Evolutionary conservation across 805 yeast species (phyloP).

Genomic region (Lipomyces starkeyi): DNA sequence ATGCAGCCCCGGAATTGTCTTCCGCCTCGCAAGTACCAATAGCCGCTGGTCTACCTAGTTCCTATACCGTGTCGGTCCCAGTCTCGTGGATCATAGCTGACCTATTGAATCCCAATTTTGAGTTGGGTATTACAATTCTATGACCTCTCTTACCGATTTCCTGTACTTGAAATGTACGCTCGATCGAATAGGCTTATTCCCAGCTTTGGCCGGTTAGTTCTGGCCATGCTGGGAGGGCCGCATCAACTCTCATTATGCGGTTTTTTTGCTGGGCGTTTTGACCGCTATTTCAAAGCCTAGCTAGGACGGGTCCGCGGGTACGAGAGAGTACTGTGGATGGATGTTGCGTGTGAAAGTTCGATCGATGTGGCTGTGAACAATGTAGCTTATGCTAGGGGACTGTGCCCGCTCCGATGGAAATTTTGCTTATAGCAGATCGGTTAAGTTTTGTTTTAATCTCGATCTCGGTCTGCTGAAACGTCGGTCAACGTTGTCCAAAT

Average conservation of each 20-base stretch:
- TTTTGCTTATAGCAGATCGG: background rate
- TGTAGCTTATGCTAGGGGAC: background rate
- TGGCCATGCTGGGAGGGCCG: background rate
- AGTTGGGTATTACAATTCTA: background rate
- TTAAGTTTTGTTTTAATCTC: background rate
- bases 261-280: constrained; percentile 1
- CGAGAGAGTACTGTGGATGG: background rate
- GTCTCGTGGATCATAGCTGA: background rate
- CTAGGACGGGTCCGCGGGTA: constrained; percentile 10
- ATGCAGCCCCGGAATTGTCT: constrained; percentile 8
- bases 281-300: constrained; percentile 8
- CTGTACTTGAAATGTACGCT: background rate
- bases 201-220: background rate
- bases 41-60: background rate
- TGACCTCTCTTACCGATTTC: background rate
- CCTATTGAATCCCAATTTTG: background rate
- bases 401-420: background rate
- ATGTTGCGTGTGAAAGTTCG: background rate
- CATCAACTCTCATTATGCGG: background rate
- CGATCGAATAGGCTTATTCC: background rate
- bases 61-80: background rate
- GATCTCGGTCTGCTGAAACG: background rate
- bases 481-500: background rate
- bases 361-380: background rate
- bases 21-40: background rate